These are phyloP conservation scores for Brettanomyces anomalus DNA, from an alignment of 805 yeast genomes.

Conservation along the genomic window DNA sequence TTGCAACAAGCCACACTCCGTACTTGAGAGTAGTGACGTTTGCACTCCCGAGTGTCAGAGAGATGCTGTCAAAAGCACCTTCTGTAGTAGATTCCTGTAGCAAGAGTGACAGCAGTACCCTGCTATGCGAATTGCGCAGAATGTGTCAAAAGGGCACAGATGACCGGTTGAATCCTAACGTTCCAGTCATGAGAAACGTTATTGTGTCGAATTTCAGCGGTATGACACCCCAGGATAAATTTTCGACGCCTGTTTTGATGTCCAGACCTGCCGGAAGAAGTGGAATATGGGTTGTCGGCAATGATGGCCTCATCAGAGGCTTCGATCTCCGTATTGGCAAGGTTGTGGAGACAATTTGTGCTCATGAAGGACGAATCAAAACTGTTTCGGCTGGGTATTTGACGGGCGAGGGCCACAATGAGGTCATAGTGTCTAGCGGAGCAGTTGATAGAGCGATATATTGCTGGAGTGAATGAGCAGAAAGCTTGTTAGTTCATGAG, in stretches of 20 bases:
- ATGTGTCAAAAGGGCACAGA: neutral
- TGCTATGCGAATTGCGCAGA: neutral
- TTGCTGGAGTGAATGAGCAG: slow-evolving; percentile 23
- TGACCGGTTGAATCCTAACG: neutral
- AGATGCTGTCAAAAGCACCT: slow-evolving; percentile 8
- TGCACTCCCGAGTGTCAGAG: slow-evolving; percentile 28
- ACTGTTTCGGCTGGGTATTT: slow-evolving; percentile 23
- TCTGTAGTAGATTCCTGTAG: too few relatives aligned
- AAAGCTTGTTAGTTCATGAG: too few relatives aligned
- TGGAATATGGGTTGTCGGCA: slow-evolving; percentile 64
- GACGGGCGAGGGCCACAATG: slow-evolving; percentile 18
- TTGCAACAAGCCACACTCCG: slow-evolving; percentile 75
- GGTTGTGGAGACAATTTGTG: slow-evolving; percentile 26
- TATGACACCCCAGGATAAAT: slow-evolving; percentile 61
- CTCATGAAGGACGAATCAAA: slow-evolving; percentile 41
- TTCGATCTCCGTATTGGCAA: slow-evolving; percentile 37
- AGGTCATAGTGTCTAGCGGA: slow-evolving; percentile 41
- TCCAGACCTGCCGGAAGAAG: slow-evolving; percentile 16
- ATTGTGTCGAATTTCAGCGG: slow-evolving; percentile 38
- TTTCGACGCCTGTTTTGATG: slow-evolving; percentile 38
- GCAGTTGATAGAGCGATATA: slow-evolving; percentile 32
- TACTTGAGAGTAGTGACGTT: slow-evolving; percentile 60
- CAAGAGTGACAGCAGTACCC: too few relatives aligned
- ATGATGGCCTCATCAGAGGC: slow-evolving; percentile 59
- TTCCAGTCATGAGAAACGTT: slow-evolving; percentile 25